phyloP scores from a whole-genome alignment of 2,329 filamentous ascomycete genomes.

The Epichloe bromicola region DNA sequence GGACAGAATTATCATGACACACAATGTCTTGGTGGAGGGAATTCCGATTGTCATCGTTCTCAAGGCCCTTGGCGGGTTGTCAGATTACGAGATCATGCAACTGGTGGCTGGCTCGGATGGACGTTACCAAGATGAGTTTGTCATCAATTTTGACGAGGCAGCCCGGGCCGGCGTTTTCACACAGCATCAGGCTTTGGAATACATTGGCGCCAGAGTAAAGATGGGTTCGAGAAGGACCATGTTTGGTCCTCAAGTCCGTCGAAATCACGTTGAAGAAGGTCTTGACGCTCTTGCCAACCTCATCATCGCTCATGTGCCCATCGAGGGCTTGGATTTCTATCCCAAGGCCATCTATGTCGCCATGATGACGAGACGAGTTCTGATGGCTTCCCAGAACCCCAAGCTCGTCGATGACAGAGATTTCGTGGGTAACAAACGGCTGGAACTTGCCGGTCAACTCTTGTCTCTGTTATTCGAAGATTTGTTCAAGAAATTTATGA shows the following conservation, averaged over 20 bases:
- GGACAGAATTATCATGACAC: constrained; percentile 74
- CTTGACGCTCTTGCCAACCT: constrained; percentile 86
- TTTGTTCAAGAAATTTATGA: constrained; percentile 89
- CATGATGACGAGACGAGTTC: constrained; percentile 90
- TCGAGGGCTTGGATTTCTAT: constrained; percentile 83
- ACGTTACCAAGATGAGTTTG: constrained; percentile 86
- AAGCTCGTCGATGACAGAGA: constrained; percentile 90
- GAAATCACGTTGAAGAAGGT: constrained; percentile 81
- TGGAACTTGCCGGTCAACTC: constrained; percentile 90
- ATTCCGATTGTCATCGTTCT: constrained; percentile 91
- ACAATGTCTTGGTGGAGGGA: constrained; percentile 86
- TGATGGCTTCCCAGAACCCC: constrained; percentile 86
- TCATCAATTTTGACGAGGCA: constrained; percentile 89
- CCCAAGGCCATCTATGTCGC: constrained; percentile 96
- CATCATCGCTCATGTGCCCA: constrained; percentile 87
- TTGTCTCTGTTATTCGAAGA: constrained; percentile 92
- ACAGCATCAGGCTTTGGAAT: constrained; percentile 91
- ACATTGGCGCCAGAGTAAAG: constrained; percentile 75
- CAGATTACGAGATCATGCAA: constrained; percentile 88
- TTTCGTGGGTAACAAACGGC: constrained; percentile 93
- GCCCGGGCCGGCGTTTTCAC: constrained; percentile 75
- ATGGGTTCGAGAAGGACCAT: constrained; percentile 59
- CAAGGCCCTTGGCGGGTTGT: constrained; percentile 85
- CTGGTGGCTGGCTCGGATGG: constrained; percentile 80
- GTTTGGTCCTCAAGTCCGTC: constrained; percentile 42